Evolutionary conservation across 495 filamentous ascomycete genomes (phyloP).

Genomic region (Beverwykella pulmonaria): DNA sequence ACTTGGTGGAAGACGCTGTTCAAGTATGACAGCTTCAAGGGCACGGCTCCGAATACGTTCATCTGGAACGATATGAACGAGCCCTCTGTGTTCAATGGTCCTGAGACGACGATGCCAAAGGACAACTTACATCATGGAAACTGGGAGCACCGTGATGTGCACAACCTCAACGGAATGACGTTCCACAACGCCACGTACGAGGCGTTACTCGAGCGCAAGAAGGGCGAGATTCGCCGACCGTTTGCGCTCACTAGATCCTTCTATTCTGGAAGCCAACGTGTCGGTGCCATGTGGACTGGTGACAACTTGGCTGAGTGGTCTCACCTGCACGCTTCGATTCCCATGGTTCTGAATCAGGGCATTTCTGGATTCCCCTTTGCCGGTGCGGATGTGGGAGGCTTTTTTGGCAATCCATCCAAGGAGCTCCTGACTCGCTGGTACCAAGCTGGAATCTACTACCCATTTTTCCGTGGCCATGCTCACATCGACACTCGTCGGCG

Average conservation of each 20-base stretch:
- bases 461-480: slow-evolving; percentile 97
- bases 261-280: slow-evolving; percentile 84
- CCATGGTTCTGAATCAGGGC: slow-evolving; percentile 90
- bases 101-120: slow-evolving; percentile 96
- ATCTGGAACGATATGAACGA: slow-evolving; percentile 99
- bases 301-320: slow-evolving; percentile 94
- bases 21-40: slow-evolving; percentile 83
- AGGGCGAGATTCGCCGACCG: slow-evolving; percentile 75
- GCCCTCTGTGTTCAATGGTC: slow-evolving; percentile 96
- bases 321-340: slow-evolving; percentile 81
- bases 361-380: slow-evolving; percentile 93
- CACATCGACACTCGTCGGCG: slow-evolving; percentile 94
- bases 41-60: slow-evolving; percentile 78
- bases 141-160: slow-evolving; percentile 97
- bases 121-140: slow-evolving; percentile 88
- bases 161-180: slow-evolving; percentile 93
- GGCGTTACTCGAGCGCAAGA: slow-evolving; percentile 76
- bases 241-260: slow-evolving; percentile 93
- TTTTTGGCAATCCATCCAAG: slow-evolving; percentile 94
- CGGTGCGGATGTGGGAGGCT: slow-evolving; percentile 94
- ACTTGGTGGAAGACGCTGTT: slow-evolving; percentile 90
- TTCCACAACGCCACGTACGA: slow-evolving; percentile 91
- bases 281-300: slow-evolving; percentile 97
- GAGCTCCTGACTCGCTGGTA: slow-evolving; percentile 94
- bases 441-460: slow-evolving; percentile 95